Conservation (phyloP, 345 rosid species). For the Citrus glauca region DNA sequence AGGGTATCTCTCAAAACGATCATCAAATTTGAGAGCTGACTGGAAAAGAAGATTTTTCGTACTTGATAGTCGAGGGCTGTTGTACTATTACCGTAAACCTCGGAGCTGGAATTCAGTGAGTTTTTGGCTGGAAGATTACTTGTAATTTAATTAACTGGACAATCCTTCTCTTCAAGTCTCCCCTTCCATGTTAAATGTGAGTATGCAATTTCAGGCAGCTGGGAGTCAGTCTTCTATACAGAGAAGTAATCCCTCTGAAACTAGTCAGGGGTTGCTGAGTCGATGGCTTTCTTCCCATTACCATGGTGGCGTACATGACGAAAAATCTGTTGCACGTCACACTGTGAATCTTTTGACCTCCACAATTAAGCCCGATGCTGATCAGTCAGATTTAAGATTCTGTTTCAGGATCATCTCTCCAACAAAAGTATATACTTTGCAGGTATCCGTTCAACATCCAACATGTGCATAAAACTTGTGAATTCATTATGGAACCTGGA, state of each 20-base stretch:
- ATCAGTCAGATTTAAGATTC: slow-evolving; percentile 76
- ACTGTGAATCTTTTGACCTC: slow-evolving; percentile 73
- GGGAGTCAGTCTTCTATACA: slow-evolving; percentile 51
- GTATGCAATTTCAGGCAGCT: slow-evolving; percentile 38
- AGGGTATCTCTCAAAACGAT: slow-evolving; percentile 79
- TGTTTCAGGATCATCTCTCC: slow-evolving; percentile 80
- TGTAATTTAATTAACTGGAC: not conserved
- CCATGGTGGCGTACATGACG: slow-evolving; percentile 69
- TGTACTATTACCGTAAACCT: slow-evolving; percentile 79
- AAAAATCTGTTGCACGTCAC: slow-evolving; percentile 70
- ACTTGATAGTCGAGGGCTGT: slow-evolving; percentile 79
- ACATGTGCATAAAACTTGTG: not conserved
- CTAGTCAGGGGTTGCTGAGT: slow-evolving; percentile 59
- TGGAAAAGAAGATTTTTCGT: slow-evolving; percentile 86
- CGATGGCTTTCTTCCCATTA: slow-evolving; percentile 82
- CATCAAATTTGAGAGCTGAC: slow-evolving; percentile 77
- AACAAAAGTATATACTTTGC: slow-evolving; percentile 56
- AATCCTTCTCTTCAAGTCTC: not conserved
- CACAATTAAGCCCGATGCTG: slow-evolving; percentile 73
- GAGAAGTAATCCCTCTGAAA: slow-evolving; percentile 46
- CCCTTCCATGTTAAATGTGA: slow-evolving; percentile 16
- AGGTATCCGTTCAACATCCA: slow-evolving; percentile 38
- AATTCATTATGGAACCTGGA: not conserved
- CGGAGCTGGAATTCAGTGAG: slow-evolving; percentile 63
- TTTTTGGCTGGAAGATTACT: slow-evolving; percentile 12